phyloP scores from a whole-genome alignment of 805 yeast genomes.

The Gaillardinia entomophila region DNA sequence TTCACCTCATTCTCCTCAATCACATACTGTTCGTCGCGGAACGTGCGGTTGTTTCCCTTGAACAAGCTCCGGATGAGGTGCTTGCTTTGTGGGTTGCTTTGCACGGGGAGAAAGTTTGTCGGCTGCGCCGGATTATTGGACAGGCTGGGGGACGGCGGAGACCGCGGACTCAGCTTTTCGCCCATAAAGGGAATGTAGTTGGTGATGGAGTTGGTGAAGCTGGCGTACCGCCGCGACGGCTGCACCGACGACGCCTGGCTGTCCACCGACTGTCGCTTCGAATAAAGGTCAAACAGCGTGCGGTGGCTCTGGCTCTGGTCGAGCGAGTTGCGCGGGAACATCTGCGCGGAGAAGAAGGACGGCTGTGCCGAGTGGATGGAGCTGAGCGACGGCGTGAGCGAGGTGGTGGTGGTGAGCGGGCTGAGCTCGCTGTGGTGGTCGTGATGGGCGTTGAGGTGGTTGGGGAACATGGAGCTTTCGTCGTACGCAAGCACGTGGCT shows the following conservation, averaged over 20 bases:
- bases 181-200: conserved; percentile 39
- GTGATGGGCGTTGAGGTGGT: neutral
- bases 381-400: conserved; percentile 34
- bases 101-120: conserved; percentile 6
- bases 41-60: conserved; percentile 10
- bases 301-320: conserved; percentile 30
- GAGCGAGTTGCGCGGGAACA: conserved; percentile 29
- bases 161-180: conserved; percentile 15
- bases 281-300: conserved; percentile 27
- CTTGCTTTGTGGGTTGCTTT: conserved; percentile 14
- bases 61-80: conserved; percentile 31
- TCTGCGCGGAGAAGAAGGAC: conserved; percentile 39
- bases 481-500: neutral
- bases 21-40: neutral
- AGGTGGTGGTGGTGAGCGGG: conserved; percentile 40
- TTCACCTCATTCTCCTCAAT: conserved; percentile 1
- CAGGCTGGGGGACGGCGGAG: conserved; percentile 7
- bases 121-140: conserved; percentile 2
- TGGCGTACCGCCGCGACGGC: conserved; percentile 18
- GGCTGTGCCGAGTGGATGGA: conserved; percentile 39
- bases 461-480: neutral
- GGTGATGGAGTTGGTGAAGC: conserved; percentile 30
- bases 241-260: conserved; percentile 16
- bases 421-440: conserved; percentile 22
- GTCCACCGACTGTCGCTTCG: conserved; percentile 25